Evolutionary conservation across 208 protist species (phyloP).

Genomic region (Leishmania tropica): DNA sequence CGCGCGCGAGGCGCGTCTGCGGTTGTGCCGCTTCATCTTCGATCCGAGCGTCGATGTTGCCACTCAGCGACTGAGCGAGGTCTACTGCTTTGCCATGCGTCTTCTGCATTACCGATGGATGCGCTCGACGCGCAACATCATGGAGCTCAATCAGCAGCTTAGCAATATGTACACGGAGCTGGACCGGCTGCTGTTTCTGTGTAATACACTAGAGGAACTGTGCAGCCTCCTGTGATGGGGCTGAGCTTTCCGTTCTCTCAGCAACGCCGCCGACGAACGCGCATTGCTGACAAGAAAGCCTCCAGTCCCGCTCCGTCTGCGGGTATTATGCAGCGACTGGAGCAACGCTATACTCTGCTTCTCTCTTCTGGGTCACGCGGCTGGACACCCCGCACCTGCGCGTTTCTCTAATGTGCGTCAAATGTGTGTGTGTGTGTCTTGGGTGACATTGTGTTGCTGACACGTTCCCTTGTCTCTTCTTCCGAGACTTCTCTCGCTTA

Average conservation of each 20-base stretch:
- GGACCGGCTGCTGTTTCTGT: slow-evolving; percentile 41
- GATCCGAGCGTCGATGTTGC: slow-evolving; percentile 33
- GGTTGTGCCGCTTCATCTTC: slow-evolving; percentile 48
- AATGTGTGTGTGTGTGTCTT: neutral
- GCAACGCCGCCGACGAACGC: neutral
- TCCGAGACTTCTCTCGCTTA: neutral
- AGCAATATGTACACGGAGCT: slow-evolving; percentile 38
- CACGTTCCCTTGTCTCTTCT: neutral
- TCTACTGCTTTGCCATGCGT: slow-evolving; percentile 65
- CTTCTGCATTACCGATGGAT: slow-evolving; percentile 52
- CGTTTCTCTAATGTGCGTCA: neutral
- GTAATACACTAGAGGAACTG: slow-evolving; percentile 45
- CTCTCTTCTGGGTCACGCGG: neutral
- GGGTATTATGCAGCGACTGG: neutral
- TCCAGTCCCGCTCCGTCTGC: neutral
- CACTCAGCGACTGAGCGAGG: slow-evolving; percentile 46
- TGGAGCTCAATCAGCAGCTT: slow-evolving; percentile 66
- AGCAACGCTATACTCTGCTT: neutral
- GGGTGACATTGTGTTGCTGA: neutral
- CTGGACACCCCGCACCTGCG: neutral
- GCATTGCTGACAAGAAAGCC: neutral
- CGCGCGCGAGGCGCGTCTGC: slow-evolving; percentile 20
- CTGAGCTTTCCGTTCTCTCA: neutral
- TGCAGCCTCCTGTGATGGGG: slow-evolving; percentile 19
- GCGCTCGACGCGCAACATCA: slow-evolving; percentile 55